Conservation (phyloP, 176 grass and related monocot genomes). For the Panicum miliaceum region DNA sequence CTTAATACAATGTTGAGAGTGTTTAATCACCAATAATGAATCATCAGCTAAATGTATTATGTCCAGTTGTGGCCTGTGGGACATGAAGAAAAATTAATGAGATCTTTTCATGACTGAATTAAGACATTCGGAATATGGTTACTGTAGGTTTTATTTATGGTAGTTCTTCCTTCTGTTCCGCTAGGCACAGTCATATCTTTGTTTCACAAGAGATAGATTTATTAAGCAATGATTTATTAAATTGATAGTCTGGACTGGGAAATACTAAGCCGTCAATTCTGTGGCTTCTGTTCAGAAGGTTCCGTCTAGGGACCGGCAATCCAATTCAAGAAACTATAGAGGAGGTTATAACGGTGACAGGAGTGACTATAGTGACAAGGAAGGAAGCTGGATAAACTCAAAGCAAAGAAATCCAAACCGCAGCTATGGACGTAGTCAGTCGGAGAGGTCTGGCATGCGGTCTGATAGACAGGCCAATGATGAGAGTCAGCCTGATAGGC, state of each 20-base stretch:
- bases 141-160: not conserved
- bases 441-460: conserved; percentile 62
- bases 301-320: conserved; percentile 61
- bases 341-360: conserved; percentile 65
- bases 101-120: conserved; percentile 23
- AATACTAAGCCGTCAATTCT: conserved; percentile 47
- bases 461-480: conserved; percentile 49
- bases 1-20: not conserved
- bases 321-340: conserved; percentile 76
- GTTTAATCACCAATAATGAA: not conserved
- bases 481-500: conserved; percentile 65
- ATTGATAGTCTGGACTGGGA: conserved; percentile 30
- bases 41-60: conserved; percentile 14
- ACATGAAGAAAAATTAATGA: conserved; percentile 28
- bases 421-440: conserved; percentile 56
- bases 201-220: not conserved
- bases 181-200: conserved; percentile 11
- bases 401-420: conserved; percentile 62
- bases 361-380: conserved; percentile 63
- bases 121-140: conserved; percentile 5
- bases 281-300: conserved; percentile 59
- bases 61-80: not conserved
- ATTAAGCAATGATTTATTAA: conserved; percentile 29
- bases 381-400: conserved; percentile 74
- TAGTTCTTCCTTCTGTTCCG: conserved; percentile 28